Conservation (phyloP, 495 filamentous ascomycete species). For the Pseudomonodictys pantanalensis region DNA sequence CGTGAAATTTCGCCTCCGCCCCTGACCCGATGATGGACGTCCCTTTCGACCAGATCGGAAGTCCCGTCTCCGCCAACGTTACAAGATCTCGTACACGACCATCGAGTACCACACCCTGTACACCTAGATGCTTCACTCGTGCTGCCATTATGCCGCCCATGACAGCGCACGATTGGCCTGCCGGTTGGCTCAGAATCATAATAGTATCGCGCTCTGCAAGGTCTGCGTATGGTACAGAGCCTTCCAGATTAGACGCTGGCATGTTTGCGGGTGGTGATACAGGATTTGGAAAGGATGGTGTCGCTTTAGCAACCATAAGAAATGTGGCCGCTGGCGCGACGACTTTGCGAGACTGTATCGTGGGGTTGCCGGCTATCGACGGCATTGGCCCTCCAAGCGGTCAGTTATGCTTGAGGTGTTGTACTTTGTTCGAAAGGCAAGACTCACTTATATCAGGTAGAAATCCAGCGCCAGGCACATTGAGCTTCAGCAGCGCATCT, state of each 20-base stretch:
- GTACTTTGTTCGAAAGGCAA: neutral
- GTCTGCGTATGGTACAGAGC: slow-evolving; percentile 60
- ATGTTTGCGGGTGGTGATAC: slow-evolving; percentile 34
- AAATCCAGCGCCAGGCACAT: slow-evolving; percentile 44
- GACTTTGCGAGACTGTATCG: slow-evolving; percentile 41
- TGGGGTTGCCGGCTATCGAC: slow-evolving; percentile 5
- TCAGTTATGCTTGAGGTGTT: neutral
- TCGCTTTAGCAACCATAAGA: slow-evolving; percentile 55
- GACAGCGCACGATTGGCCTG: slow-evolving; percentile 59
- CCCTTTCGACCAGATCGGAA: slow-evolving; percentile 57
- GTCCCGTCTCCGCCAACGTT: slow-evolving; percentile 47
- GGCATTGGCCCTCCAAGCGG: slow-evolving; percentile 15
- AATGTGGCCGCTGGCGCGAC: slow-evolving; percentile 64
- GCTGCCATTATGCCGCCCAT: slow-evolving; percentile 67
- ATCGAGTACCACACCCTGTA: slow-evolving; percentile 54
- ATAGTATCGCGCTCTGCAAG: slow-evolving; percentile 51
- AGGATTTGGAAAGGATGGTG: slow-evolving; percentile 29
- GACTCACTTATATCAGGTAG: slow-evolving; percentile 58
- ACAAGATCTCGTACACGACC: slow-evolving; percentile 63
- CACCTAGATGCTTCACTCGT: slow-evolving; percentile 55
- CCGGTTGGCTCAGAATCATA: slow-evolving; percentile 59
- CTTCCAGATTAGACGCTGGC: slow-evolving; percentile 43
- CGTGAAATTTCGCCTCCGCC: slow-evolving; percentile 57
- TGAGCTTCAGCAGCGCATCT: slow-evolving; percentile 41
- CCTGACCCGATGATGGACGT: slow-evolving; percentile 60